phyloP scores from a whole-genome alignment of 1,284 basidiomycete species.

The Ceratobasidium sp. region DNA sequence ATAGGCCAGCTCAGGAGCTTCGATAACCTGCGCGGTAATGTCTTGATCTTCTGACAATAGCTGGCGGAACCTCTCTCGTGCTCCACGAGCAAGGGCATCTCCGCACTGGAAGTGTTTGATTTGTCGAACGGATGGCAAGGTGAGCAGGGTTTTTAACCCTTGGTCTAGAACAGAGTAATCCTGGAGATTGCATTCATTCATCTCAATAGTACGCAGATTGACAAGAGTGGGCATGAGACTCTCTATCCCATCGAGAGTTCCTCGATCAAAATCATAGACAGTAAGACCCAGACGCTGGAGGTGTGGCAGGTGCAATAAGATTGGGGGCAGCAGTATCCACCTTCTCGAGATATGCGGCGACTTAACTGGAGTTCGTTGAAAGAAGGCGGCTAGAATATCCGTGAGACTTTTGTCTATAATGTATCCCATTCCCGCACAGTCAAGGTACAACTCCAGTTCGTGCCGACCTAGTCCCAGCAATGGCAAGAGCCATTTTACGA shows the following conservation, averaged over 20 bases:
- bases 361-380: neutral
- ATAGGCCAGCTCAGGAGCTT: neutral
- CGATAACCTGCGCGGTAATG: neutral
- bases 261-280: neutral
- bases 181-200: neutral
- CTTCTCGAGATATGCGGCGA: neutral
- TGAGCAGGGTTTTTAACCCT: neutral
- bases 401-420: too few species aligned
- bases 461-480: neutral
- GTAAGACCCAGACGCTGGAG: neutral
- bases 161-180: neutral
- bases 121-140: conserved; percentile 1
- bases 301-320: neutral
- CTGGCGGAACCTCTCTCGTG: neutral
- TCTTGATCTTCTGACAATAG: neutral
- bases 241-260: neutral
- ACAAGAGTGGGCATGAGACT: neutral
- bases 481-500: neutral
- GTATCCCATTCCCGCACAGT: too few species aligned
- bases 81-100: neutral
- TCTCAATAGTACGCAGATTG: conserved; percentile 2
- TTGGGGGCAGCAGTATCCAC: neutral
- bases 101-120: neutral
- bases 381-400: neutral
- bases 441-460: neutral